Evolutionary conservation across 768 basidiomycete genomes (phyloP), one percentile per base, ranked within the genome.

Genomic region (Tricholomella constricta): DNA sequence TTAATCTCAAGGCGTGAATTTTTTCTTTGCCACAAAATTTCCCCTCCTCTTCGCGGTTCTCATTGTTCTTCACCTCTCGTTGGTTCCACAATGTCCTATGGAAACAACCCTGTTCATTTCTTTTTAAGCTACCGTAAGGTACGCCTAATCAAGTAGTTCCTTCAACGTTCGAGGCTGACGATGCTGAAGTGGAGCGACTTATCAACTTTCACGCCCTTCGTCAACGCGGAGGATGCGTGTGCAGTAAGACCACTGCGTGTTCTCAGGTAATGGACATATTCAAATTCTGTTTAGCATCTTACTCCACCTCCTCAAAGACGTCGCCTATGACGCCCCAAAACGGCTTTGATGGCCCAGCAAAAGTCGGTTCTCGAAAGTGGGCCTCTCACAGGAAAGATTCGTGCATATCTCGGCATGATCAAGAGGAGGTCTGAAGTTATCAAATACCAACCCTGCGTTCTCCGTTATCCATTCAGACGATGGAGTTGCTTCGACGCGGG

Each of bases 351-450:
- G 95, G 94, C n/a, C n/a, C n/a, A 99, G 63, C 97, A 99, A 69
- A 99, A 99, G 79, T n/a, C 89, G 89, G 67, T 98, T 98, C 65
- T 88, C 98, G 71, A 99, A 99, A 75, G 85, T 94, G 56, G 95
- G 96, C 22, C 83, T 99, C 22, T 91, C 94, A 10, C 85, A 83
- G 11, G 95, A 98, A 95, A 95, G 70, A 85, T 99, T 69, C 84
- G 87, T 37, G 78, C 84, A 29, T 98, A 99, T 45, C 79, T 85
- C n/a, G 83, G 84, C 44, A 86, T 91, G 82, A 86, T 92, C 51
- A 85, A 53, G 78, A 89, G 37, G 88, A 89, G 65, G 82, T 89
- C 34, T 79, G 84, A 29, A 75, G 85, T 25, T 94, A 86, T 69
- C 74, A 69, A 72, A 72, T 31, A 75, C 75, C 51, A 92, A 96